phyloP scores from a whole-genome alignment of 805 yeast species.

The Saturnispora saitoi region DNA sequence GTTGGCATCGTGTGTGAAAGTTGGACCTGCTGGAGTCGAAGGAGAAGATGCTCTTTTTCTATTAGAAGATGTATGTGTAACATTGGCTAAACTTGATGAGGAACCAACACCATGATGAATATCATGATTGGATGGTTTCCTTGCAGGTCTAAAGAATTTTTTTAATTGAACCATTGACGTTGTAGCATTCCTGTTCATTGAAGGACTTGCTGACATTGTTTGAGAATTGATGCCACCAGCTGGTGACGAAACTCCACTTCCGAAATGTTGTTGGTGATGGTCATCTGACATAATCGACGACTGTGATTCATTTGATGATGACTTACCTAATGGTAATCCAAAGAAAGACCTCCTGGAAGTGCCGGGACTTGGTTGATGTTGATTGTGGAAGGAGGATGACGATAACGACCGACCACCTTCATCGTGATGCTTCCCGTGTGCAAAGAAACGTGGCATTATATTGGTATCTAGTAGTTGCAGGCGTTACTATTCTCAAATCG shows the following conservation, averaged over 20 bases:
- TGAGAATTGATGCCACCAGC: background rate
- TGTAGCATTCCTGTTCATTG: conserved; percentile 12
- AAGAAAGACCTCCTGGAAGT: conserved; percentile 25
- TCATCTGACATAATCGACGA: conserved; percentile 17
- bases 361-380: conserved; percentile 6
- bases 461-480: background rate
- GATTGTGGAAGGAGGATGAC: conserved; percentile 15
- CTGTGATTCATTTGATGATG: conserved; percentile 25
- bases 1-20: conserved; percentile 32
- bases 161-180: conserved; percentile 60
- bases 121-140: conserved; percentile 23
- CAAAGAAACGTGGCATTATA: conserved; percentile 12
- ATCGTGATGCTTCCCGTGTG: conserved; percentile 7
- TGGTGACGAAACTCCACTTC: background rate
- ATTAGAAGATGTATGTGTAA: conserved; percentile 6
- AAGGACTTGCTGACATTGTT: conserved; percentile 9
- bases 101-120: conserved; percentile 2
- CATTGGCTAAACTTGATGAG: background rate
- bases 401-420: conserved; percentile 9
- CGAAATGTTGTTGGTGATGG: conserved; percentile 14
- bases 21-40: conserved; percentile 23
- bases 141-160: conserved; percentile 55
- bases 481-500: background rate
- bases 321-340: conserved; percentile 24
- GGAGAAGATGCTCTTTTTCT: conserved; percentile 12